These are phyloP conservation scores for Podaxis rugospora DNA, from an alignment of 768 basidiomycete species.

Conservation along the genomic window DNA sequence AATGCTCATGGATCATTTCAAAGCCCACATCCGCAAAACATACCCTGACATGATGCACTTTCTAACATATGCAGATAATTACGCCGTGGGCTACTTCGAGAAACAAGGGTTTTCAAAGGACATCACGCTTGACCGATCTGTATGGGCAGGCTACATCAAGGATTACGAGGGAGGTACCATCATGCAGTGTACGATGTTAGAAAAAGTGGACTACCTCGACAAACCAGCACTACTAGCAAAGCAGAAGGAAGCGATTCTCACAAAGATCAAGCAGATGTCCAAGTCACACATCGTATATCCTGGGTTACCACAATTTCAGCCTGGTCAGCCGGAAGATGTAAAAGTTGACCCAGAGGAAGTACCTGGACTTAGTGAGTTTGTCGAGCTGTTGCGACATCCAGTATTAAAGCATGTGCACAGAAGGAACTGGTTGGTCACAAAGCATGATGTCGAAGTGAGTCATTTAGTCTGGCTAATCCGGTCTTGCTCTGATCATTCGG, in stretches of 20 bases:
- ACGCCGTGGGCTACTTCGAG: conserved; percentile 98
- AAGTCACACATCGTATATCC: conserved; percentile 81
- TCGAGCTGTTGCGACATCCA: background rate
- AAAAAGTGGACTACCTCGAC: conserved; percentile 84
- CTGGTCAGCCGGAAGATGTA: conserved; percentile 46
- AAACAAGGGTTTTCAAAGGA: conserved; percentile 99
- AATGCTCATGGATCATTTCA: conserved; percentile 98
- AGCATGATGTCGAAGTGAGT: conserved; percentile 72
- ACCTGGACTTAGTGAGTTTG: conserved; percentile 74
- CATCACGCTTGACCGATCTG: conserved; percentile 82
- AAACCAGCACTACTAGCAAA: conserved; percentile 68
- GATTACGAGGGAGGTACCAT: conserved; percentile 99
- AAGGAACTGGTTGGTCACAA: conserved; percentile 90
- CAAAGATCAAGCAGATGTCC: conserved; percentile 84
- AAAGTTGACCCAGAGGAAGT: conserved; percentile 71
- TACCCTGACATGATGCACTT: conserved; percentile 92
- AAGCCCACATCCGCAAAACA: conserved; percentile 80
- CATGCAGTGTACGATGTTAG: conserved; percentile 98
- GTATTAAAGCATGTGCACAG: conserved; percentile 30
- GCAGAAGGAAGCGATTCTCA: conserved; percentile 87
- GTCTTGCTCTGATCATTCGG: background rate
- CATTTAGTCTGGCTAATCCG: background rate
- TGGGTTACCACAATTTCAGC: conserved; percentile 74
- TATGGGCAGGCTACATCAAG: conserved; percentile 99
- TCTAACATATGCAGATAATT: conserved; percentile 98